Percentiles rank a stretch among this genome's conserved stretches.
phyloP scores from a whole-genome alignment of 345 rosid genomes.

The Arabis hirsuta region DNA sequence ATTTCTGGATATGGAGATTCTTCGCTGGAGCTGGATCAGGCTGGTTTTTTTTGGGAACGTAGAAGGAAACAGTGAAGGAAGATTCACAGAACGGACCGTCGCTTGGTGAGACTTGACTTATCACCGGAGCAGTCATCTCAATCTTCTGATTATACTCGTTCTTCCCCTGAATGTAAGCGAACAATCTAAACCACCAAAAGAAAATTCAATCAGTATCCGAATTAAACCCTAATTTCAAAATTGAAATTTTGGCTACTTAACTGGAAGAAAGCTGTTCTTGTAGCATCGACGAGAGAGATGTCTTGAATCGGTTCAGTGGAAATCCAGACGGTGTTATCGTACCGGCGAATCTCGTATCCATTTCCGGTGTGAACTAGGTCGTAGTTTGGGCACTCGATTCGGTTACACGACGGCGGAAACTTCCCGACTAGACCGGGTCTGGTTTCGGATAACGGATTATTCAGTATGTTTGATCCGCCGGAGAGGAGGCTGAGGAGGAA shows the following conservation, averaged over 20 bases:
- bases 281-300: conserved; percentile 75
- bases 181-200: conserved; percentile 50
- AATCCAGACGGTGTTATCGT: conserved; percentile 64
- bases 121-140: conserved; percentile 93
- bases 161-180: conserved; percentile 85
- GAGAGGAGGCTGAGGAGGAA: conserved; percentile 60
- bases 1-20: conserved; percentile 70
- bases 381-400: conserved; percentile 81
- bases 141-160: conserved; percentile 58
- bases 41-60: conserved; percentile 76
- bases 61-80: conserved; percentile 76
- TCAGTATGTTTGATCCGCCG: conserved; percentile 29
- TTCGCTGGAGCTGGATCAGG: conserved; percentile 74
- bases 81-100: conserved; percentile 91
- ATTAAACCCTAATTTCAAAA: background rate
- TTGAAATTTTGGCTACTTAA: conserved; percentile 26
- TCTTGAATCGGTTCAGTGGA: conserved; percentile 71
- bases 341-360: conserved; percentile 75
- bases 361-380: conserved; percentile 55
- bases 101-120: conserved; percentile 71
- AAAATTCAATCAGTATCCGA: background rate
- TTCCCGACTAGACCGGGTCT: conserved; percentile 11
- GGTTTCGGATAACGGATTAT: conserved; percentile 28
- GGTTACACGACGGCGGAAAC: conserved; percentile 69
- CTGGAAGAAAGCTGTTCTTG: conserved; percentile 75